Evolutionary conservation across 179 eudicot species (phyloP).

Genomic region (Carnegiea gigantea): DNA sequence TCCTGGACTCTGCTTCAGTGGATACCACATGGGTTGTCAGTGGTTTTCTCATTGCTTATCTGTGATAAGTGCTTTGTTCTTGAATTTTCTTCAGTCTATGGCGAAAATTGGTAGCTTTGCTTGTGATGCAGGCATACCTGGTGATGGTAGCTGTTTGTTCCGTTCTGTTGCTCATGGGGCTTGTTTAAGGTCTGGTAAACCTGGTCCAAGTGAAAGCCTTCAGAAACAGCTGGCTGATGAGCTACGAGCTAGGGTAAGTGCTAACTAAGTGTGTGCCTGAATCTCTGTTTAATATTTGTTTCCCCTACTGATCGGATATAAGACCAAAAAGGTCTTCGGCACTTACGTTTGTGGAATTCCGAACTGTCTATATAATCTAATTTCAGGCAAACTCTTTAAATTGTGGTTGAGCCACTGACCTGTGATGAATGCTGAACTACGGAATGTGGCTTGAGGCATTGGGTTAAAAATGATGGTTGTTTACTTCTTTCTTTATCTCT

Average conservation of each 20-base stretch:
- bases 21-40: neutral
- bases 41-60: neutral
- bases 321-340: neutral
- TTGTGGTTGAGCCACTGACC: neutral
- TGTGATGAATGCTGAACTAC: neutral
- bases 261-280: neutral
- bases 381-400: neutral
- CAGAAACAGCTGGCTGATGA: conserved; percentile 91
- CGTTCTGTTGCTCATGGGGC: conserved; percentile 97
- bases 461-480: neutral
- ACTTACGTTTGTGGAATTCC: neutral
- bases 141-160: conserved; percentile 96
- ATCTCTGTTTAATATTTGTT: neutral
- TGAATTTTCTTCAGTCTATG: neutral
- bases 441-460: neutral
- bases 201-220: conserved; percentile 68
- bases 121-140: conserved; percentile 74
- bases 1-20: neutral
- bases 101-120: conserved; percentile 11
- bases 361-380: neutral
- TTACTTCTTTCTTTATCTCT: neutral
- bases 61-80: neutral
- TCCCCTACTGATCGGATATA: neutral
- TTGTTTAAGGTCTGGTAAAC: conserved; percentile 70
- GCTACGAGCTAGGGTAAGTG: conserved; percentile 68